These are phyloP conservation scores for Trichophaea hybrida DNA, from an alignment of 2,329 filamentous ascomycete species.

Conservation along the genomic window DNA sequence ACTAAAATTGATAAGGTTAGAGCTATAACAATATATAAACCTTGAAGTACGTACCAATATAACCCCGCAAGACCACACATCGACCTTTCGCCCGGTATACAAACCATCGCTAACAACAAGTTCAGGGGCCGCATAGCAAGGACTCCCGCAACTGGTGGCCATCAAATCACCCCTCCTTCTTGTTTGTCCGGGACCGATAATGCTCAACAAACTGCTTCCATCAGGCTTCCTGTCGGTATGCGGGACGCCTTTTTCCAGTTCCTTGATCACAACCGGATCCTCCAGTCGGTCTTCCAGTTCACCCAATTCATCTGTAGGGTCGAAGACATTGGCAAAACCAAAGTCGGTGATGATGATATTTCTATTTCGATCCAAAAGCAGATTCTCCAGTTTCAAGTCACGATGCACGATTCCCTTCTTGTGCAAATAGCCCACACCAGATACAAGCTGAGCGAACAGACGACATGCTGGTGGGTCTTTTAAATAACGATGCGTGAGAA, in stretches of 20 bases:
- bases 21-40: not conserved
- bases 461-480: slow-evolving; percentile 85
- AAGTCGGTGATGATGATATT: slow-evolving; percentile 99
- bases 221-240: slow-evolving; percentile 33
- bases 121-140: slow-evolving; percentile 93
- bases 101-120: slow-evolving; percentile 93
- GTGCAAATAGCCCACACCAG: slow-evolving; percentile 91
- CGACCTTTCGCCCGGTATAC: slow-evolving; percentile 93
- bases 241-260: slow-evolving; percentile 63
- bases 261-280: slow-evolving; percentile 81
- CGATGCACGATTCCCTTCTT: slow-evolving; percentile 98
- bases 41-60: slow-evolving; percentile 57
- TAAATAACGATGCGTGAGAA: slow-evolving; percentile 87
- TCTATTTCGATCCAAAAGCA: slow-evolving; percentile 84
- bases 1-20: slow-evolving; percentile 42
- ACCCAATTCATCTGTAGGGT: slow-evolving; percentile 69
- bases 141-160: slow-evolving; percentile 97
- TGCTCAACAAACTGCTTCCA: slow-evolving; percentile 20
- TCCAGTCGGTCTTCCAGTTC: slow-evolving; percentile 78
- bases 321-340: slow-evolving; percentile 95
- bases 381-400: slow-evolving; percentile 89
- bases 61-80: slow-evolving; percentile 98
- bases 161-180: slow-evolving; percentile 82
- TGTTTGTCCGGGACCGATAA: slow-evolving; percentile 34
- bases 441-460: slow-evolving; percentile 88